Evolutionary conservation across 2,329 filamentous ascomycete species (phyloP).

Genomic region (Emergomyces orientalis): DNA sequence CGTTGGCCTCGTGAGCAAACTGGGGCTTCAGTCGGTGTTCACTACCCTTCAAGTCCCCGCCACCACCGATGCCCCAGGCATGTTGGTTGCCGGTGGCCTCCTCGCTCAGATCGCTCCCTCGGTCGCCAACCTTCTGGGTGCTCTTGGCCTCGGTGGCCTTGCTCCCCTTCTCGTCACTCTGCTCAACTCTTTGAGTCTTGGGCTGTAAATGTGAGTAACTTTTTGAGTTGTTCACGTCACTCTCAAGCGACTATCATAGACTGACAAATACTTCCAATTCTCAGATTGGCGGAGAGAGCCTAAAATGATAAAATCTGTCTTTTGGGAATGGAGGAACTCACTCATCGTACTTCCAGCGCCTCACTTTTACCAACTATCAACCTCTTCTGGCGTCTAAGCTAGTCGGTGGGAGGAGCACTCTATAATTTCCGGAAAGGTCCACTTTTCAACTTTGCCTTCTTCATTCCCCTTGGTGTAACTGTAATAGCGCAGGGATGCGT

Average conservation of each 20-base stretch:
- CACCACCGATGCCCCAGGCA: not conserved
- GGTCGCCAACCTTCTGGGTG: not conserved
- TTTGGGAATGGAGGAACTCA: not conserved
- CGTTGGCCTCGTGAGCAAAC: not conserved
- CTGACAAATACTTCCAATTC: not conserved
- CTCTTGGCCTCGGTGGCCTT: not conserved
- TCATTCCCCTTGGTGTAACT: not conserved
- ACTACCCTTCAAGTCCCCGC: not conserved
- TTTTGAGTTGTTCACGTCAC: not conserved
- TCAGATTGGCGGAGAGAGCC: not conserved
- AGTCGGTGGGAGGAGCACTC: not conserved
- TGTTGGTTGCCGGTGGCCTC: conserved; percentile 1
- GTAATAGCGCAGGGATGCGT: not conserved
- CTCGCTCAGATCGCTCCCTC: not conserved
- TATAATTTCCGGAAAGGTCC: not conserved
- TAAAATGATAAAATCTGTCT: not conserved
- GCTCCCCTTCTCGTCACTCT: not conserved
- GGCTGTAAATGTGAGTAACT: not conserved
- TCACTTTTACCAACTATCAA: not conserved
- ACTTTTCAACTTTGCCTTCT: not conserved
- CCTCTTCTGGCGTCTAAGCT: not conserved
- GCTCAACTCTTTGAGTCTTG: not conserved
- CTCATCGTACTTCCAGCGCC: not conserved
- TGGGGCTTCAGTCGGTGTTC: not conserved
- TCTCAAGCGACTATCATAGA: not conserved